Evolutionary conservation across 2,329 filamentous ascomycete species (phyloP).

Genomic region (Talaromyces albobiverticillius): DNA sequence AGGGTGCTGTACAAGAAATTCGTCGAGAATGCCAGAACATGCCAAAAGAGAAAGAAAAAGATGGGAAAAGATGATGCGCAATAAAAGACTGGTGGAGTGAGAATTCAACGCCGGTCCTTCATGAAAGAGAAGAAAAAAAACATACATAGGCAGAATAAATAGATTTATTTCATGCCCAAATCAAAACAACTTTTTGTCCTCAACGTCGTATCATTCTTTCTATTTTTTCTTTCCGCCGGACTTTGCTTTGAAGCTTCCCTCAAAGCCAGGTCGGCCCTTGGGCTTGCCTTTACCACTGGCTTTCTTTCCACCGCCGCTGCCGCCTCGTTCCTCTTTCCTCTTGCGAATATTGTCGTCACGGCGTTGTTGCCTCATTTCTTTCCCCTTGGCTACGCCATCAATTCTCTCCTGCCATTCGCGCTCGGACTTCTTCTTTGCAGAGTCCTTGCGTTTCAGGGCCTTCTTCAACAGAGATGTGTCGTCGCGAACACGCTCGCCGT

Average conservation of each 20-base stretch:
- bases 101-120: too few relatives aligned
- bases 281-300: conserved; percentile 35
- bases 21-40: background rate
- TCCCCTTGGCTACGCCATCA: conserved; percentile 69
- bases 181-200: background rate
- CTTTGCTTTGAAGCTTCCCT: conserved; percentile 65
- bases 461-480: conserved; percentile 88
- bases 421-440: conserved; percentile 84
- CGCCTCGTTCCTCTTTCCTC: conserved; percentile 60
- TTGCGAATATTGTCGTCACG: conserved; percentile 74
- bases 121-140: background rate
- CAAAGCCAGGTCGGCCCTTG: conserved; percentile 65
- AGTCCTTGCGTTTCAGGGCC: conserved; percentile 89
- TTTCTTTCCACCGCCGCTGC: conserved; percentile 49
- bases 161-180: background rate
- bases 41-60: too few relatives aligned
- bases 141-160: background rate
- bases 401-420: conserved; percentile 77
- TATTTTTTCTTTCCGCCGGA: conserved; percentile 43
- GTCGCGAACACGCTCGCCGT: conserved; percentile 85
- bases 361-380: conserved; percentile 78
- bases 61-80: too few relatives aligned
- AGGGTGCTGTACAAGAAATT: background rate
- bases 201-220: background rate
- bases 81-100: too few relatives aligned